Percentiles rank a stretch among this genome's conserved stretches.
Conservation (phyloP, 2,329 filamentous ascomycete genomes). For the Alternaria angustiovoidea region DNA sequence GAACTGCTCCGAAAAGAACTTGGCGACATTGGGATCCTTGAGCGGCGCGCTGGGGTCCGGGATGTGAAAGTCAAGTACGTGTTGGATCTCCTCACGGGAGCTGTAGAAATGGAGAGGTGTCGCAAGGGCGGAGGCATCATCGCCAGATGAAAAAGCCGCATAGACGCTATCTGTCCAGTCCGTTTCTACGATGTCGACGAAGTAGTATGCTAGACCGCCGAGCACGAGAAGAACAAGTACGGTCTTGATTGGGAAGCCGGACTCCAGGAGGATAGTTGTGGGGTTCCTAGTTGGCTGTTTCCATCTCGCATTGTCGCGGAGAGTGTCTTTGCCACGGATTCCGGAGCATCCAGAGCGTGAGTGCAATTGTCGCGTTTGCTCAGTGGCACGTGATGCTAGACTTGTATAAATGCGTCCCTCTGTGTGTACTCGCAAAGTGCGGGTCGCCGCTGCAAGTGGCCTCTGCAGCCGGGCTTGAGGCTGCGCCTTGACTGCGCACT, state of each 20-base stretch:
- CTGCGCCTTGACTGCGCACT: constrained; percentile 5
- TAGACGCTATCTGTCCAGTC: constrained; percentile 34
- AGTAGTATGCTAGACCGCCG: constrained; percentile 33
- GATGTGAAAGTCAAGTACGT: constrained; percentile 36
- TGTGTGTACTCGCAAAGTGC: constrained; percentile 22
- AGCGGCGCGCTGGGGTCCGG: constrained; percentile 28
- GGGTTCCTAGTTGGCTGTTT: background rate
- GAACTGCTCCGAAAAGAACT: constrained; percentile 36
- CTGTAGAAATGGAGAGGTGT: constrained; percentile 39
- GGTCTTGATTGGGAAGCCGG: constrained; percentile 46
- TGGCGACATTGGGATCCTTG: constrained; percentile 30
- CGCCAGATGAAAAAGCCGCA: constrained; percentile 18
- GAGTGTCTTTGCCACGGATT: background rate
- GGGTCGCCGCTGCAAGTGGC: constrained; percentile 12
- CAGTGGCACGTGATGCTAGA: constrained; percentile 28
- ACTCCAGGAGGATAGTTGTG: constrained; percentile 25
- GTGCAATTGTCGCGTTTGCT: constrained; percentile 6
- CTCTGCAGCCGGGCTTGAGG: constrained; percentile 7
- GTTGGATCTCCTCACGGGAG: constrained; percentile 38
- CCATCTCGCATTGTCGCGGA: background rate
- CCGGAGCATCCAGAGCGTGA: background rate
- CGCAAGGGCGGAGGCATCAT: constrained; percentile 18
- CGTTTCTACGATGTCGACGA: constrained; percentile 27
- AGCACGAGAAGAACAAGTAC: constrained; percentile 34
- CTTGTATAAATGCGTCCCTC: constrained; percentile 19